A percentile compares a stretch with the other conserved stretches of the same genome.
Evolutionary conservation across 345 rosid species (phyloP).

Genomic region (Euclidium syriacum): DNA sequence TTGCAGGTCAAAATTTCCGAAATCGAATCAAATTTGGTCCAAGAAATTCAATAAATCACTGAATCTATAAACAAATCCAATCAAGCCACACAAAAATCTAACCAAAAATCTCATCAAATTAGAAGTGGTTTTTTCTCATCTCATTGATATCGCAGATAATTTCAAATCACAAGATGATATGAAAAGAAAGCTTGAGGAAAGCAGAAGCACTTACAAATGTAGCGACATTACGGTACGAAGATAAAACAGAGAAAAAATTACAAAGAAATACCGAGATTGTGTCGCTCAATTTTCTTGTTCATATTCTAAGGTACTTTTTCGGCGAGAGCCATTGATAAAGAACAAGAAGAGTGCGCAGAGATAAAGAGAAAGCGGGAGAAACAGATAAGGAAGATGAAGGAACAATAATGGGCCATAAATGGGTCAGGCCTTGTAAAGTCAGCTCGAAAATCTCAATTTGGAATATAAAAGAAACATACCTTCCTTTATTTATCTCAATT

Average conservation of each 20-base stretch:
- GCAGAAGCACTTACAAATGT: constrained; percentile 13
- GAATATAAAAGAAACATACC: not conserved
- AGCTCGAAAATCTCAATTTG: not conserved
- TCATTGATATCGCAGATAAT: not conserved
- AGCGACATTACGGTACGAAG: constrained; percentile 17
- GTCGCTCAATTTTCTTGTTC: not conserved
- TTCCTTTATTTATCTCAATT: not conserved
- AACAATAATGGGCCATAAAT: not conserved
- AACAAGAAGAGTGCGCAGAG: not conserved
- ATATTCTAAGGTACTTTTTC: not conserved
- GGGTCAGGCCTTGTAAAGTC: not conserved
- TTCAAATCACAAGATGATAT: not conserved
- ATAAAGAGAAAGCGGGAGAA: not conserved
- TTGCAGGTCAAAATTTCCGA: not conserved
- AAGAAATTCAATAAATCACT: not conserved
- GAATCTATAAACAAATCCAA: not conserved
- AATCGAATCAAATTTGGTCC: not conserved
- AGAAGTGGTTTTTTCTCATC: not conserved
- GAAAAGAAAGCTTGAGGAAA: not conserved
- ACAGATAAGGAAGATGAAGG: constrained; percentile 21
- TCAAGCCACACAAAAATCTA: not conserved
- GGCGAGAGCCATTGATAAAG: constrained; percentile 13
- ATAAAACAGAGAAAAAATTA: not conserved
- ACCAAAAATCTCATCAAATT: not conserved
- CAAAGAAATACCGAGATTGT: not conserved